Conservation (phyloP, 352 stramenopile genomes). For the Phytophthora fragariaefolia region DNA sequence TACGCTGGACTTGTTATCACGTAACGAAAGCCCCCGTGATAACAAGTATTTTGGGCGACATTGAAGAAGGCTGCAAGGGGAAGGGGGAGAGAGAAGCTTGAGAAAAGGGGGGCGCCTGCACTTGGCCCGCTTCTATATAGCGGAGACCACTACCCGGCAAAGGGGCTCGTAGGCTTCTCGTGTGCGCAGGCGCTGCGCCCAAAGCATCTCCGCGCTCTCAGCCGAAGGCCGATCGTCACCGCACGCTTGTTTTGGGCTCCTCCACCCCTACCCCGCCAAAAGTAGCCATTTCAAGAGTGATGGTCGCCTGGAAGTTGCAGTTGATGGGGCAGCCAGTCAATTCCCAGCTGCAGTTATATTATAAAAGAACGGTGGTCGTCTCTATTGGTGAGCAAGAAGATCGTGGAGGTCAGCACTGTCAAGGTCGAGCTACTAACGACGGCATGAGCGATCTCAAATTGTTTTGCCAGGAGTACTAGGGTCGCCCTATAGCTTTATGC, state of each 20-base stretch:
- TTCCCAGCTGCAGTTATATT: too few relatives aligned
- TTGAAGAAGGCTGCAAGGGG: constrained; percentile 8
- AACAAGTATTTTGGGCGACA: constrained; percentile 6
- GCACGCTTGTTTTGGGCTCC: constrained; percentile 10
- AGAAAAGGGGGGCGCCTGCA: constrained; percentile 12
- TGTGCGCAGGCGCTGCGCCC: not conserved
- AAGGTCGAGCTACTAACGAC: too few relatives aligned
- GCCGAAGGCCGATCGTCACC: not conserved
- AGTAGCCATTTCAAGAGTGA: constrained; percentile 30
- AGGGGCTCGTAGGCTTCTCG: not conserved
- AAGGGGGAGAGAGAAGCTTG: constrained; percentile 18
- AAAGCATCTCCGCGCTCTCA: constrained; percentile 1
- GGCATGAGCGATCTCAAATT: too few relatives aligned
- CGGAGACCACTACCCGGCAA: not conserved
- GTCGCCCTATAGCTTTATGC: too few relatives aligned
- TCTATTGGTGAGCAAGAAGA: too few relatives aligned
- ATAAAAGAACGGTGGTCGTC: too few relatives aligned
- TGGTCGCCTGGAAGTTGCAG: constrained; percentile 14
- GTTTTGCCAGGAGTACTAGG: too few relatives aligned
- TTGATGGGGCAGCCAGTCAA: too few relatives aligned
- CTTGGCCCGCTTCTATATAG: not conserved
- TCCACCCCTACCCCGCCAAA: constrained; percentile 2
- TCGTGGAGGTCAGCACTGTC: too few relatives aligned
- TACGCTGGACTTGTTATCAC: not conserved
- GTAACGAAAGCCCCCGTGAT: not conserved